Evolutionary conservation across 2,329 filamentous ascomycete species (phyloP), one percentile per base, ranked within the genome.

Genomic region (Ciborinia camelliae): DNA sequence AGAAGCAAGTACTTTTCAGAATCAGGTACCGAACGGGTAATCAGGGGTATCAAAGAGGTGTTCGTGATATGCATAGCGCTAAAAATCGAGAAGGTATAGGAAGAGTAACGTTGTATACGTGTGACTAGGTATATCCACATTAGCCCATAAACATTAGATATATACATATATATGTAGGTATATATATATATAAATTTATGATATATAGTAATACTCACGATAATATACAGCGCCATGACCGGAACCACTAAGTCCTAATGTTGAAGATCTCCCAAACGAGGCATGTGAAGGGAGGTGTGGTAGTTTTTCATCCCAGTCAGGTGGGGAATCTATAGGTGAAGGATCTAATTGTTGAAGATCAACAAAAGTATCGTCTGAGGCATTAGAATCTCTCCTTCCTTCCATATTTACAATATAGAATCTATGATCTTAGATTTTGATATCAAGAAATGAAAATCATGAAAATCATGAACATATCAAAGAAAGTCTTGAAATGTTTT

Each of bases 1-100:
- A 97, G 90, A 69, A 98, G 88, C 57, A 98, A 87, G 77, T 92
- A 96, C 58, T 87, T 87, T 75, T 97, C 93, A 66, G 90, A 90
- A 61, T 86, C 84, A 10, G 88, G 80, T 8, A 95, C 85, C 53
- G 90, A 91, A 65, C 82, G 85, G 48, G 90, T 91, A 58, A 88
- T 71, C 45, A 95, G 84, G 0, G 92, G 92, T 69, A 96, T 88
- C 51, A 96, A 76, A 9, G 91, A 91, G 41, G 91, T 94, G 72
- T 93, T 96, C 72, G 87, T 82, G 68, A 95, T 81, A 79, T 96
- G 92, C 65, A 95, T 82, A 37, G 86, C 81, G 41, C 89, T 83
- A 79, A 94, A 96, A 69, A 91, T 79, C 68, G 86, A 86, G 73
- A 91, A 93, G 69, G 90, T 86, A 79, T 97, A 96, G 70, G 90